Percentiles rank a stretch among this genome's conserved stretches.
phyloP scores from a whole-genome alignment of 352 stramenopile genomes.

The Globisporangium cederbergense region DNA sequence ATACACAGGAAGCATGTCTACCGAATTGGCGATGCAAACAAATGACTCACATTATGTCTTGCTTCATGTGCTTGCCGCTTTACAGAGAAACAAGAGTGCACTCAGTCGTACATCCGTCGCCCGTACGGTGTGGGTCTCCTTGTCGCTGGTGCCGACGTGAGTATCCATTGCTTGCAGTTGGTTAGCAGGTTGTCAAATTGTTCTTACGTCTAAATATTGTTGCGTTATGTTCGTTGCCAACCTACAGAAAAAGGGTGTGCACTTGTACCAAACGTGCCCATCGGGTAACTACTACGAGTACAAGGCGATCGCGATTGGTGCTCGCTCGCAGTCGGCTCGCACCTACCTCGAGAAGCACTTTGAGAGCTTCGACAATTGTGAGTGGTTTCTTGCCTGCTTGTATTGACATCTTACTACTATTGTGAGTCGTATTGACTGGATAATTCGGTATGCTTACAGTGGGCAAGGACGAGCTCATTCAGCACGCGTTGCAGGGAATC shows the following conservation, averaged over 20 bases:
- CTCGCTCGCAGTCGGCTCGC: slow-evolving; percentile 94
- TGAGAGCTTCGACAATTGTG: slow-evolving; percentile 88
- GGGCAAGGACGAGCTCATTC: slow-evolving; percentile 95
- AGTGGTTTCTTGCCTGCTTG: slow-evolving; percentile 17
- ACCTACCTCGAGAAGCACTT: slow-evolving; percentile 99
- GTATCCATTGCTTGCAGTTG: slow-evolving; percentile 19
- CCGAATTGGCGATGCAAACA: neutral
- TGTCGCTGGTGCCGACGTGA: slow-evolving; percentile 88
- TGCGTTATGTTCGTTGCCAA: slow-evolving; percentile 8
- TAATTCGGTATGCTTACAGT: slow-evolving; percentile 33
- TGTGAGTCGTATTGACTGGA: neutral
- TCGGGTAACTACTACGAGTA: slow-evolving; percentile 99
- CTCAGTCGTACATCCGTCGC: slow-evolving; percentile 98
- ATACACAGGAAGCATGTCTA: neutral
- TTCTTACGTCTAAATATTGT: slow-evolving; percentile 11
- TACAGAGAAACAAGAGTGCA: slow-evolving; percentile 96
- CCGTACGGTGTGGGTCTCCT: slow-evolving; percentile 98
- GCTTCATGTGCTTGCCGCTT: neutral
- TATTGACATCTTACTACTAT: neutral
- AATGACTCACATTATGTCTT: neutral
- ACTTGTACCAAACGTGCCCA: slow-evolving; percentile 98
- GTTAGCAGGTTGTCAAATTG: neutral
- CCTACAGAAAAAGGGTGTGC: slow-evolving; percentile 93
- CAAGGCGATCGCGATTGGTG: slow-evolving; percentile 97
- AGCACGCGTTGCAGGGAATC: slow-evolving; percentile 96